Evolutionary conservation across 129 eudicot genomes (phyloP).

Genomic region (Scalesia atractyloides): DNA sequence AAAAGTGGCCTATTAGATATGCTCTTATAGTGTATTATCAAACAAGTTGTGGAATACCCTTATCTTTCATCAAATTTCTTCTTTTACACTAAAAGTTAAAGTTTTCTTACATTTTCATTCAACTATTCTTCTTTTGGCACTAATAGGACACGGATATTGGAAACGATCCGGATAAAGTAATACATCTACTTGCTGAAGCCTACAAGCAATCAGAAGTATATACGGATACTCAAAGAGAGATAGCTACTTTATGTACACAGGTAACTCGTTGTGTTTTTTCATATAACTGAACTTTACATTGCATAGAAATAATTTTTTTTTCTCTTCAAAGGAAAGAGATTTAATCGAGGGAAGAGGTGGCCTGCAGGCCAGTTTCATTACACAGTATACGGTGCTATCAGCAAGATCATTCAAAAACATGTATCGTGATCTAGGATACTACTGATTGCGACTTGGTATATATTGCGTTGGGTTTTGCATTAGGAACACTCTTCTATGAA

Average conservation of each 20-base stretch:
- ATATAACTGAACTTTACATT: background rate
- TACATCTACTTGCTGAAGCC: conserved; percentile 43
- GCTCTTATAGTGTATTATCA: too few species aligned
- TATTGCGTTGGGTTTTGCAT: conserved; percentile 49
- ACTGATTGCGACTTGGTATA: conserved; percentile 74
- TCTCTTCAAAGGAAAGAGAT: conserved; percentile 39
- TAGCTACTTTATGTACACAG: conserved; percentile 38
- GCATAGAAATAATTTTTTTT: background rate
- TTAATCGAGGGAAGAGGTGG: conserved; percentile 37
- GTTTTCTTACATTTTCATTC: background rate
- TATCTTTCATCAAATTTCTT: background rate
- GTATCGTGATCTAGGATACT: conserved; percentile 77
- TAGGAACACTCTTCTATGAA: conserved; percentile 55
- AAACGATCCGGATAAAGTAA: conserved; percentile 37
- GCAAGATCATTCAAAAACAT: conserved; percentile 64
- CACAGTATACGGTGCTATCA: conserved; percentile 56
- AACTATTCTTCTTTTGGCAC: background rate
- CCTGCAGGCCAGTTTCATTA: conserved; percentile 39
- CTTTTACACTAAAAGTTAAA: background rate
- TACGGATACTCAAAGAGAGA: conserved; percentile 33
- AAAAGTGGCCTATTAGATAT: too few species aligned
- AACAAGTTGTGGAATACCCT: background rate
- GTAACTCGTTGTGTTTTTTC: conserved; percentile 28
- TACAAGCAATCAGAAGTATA: conserved; percentile 54
- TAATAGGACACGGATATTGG: background rate